Evolutionary conservation across 2,329 filamentous ascomycete genomes (phyloP).

Genomic region (Thelonectria olida): DNA sequence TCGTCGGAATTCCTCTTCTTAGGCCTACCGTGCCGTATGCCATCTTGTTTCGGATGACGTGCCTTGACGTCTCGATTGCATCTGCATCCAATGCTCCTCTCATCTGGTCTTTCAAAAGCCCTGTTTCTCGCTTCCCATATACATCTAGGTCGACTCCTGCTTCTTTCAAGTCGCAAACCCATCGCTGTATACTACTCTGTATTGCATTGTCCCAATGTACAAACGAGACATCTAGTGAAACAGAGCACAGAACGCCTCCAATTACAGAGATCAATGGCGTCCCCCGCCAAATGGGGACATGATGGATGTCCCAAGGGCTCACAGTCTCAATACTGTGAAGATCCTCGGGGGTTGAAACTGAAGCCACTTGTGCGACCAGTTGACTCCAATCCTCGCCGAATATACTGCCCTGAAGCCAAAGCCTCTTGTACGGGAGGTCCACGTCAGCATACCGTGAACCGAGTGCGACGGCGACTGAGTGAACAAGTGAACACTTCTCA

Average conservation of each 20-base stretch:
- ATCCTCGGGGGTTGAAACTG: slow-evolving; percentile 1
- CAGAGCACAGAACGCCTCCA: slow-evolving; percentile 39
- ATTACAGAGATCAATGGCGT: slow-evolving; percentile 36
- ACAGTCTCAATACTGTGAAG: slow-evolving; percentile 31
- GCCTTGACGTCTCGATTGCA: slow-evolving; percentile 22
- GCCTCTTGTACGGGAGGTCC: background rate
- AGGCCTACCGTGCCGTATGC: background rate
- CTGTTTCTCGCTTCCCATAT: slow-evolving; percentile 33
- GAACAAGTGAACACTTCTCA: slow-evolving; percentile 33
- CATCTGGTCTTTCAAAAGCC: background rate
- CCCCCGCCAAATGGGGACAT: slow-evolving; percentile 34
- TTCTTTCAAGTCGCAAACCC: slow-evolving; percentile 21
- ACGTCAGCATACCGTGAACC: background rate
- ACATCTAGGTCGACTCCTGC: slow-evolving; percentile 32
- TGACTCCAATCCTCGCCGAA: slow-evolving; percentile 21
- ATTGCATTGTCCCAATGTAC: slow-evolving; percentile 32
- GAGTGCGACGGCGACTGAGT: slow-evolving; percentile 23
- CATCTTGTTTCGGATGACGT: slow-evolving; percentile 12
- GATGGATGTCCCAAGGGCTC: slow-evolving; percentile 29
- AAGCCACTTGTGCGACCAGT: background rate
- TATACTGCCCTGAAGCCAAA: background rate
- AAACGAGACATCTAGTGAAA: slow-evolving; percentile 14
- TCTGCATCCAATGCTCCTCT: slow-evolving; percentile 31
- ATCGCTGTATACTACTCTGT: slow-evolving; percentile 26
- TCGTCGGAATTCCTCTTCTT: background rate